Base-by-base conservation (phyloP, 192 early-diverging fungal species). In the Anaeromyces robustus region DNA sequence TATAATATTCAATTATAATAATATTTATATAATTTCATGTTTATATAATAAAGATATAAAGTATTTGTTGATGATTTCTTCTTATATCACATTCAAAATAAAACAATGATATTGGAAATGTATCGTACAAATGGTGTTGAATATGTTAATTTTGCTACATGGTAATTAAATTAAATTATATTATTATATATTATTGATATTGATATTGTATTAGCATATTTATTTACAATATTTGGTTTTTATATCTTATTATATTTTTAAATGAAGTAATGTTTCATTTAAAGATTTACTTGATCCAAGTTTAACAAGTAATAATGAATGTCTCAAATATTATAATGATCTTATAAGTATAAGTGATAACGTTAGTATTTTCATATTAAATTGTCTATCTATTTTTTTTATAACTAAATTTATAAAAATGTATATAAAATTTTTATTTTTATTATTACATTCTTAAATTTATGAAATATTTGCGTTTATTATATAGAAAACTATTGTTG, bases 61-160 rank as follows among this genome's bases (percentile, higher is more conserved):
- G 85, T 90, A n/a, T 85, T 83, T 80, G 85, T 88, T 29, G 90
- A 91, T 79, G 89, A 91, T 82, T 87, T 88, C 41, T 87, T 92
- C 81, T 80, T 90, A 14, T 83, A 90, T 77, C 88, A 91, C 81
- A 77, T 91, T 77, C 89, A 88, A 79, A 86, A 84, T 30, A 83
- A 88, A 77, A 78, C 83, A 22, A 78, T 88, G 29, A 19, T 79
- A 7, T 29, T 90, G 17, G 78, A 89, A n/a, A 43, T 90, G 30
- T 87, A 83, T 77, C 78, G 84, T 30, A 79, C 88, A 18, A 85
- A 87, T 80, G 90, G 90, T 26, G 78, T 88, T 19, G 87, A 89
- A 29, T 85, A 79, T 39, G 68, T 81, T 39, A 79, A 81, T 30
- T 78, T 91, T 77, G 89, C 82, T 17, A 83, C 82, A 12, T 88